A percentile compares a stretch with the other conserved stretches of the same genome.
Evolutionary conservation across 306 rosid genomes (phyloP).

Genomic region (Medicago truncatula): MtrunA17r5.0-ANR NC_053049.1:29543501-29544000

Average conservation of each 20-base stretch:
- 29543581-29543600: too few relatives aligned
- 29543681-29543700: too few relatives aligned
- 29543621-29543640: too few relatives aligned
- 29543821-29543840: conserved; percentile 10
- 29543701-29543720: too few relatives aligned
- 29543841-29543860: conserved; percentile 8
- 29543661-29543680: too few relatives aligned
- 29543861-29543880: conserved; percentile 23
- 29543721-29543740: background rate
- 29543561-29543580: too few relatives aligned
- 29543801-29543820: conserved; percentile 11
- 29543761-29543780: conserved; percentile 3
- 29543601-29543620: too few relatives aligned
- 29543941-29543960: background rate
- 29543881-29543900: too few relatives aligned
- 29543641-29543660: too few relatives aligned
- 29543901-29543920: too few relatives aligned
- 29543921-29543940: background rate
- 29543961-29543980: background rate
- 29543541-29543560: too few relatives aligned
- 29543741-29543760: background rate
- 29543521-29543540: too few relatives aligned
- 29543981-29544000: background rate
- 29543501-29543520: background rate
- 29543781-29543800: conserved; percentile 14